Conservation (phyloP, 768 basidiomycete genomes). For the Pleurotus ostreatus region DNA sequence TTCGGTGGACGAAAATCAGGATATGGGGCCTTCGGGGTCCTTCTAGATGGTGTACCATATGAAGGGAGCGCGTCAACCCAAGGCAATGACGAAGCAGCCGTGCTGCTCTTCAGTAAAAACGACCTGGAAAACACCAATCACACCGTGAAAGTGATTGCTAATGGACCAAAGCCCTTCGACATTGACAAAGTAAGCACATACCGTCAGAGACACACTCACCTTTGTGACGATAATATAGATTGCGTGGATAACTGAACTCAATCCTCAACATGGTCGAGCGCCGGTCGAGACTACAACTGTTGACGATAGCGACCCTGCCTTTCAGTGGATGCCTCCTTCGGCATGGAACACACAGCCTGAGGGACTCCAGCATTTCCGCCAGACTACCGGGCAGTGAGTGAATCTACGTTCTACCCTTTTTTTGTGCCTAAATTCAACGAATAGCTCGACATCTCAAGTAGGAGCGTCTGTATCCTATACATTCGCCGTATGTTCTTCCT, state of each 20-base stretch:
- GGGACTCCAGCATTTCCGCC: slow-evolving; percentile 21
- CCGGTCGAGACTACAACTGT: slow-evolving; percentile 7
- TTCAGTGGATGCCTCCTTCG: slow-evolving; percentile 21
- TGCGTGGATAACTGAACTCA: slow-evolving; percentile 15
- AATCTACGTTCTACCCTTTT: background rate
- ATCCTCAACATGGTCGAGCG: background rate
- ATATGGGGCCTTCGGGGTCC: slow-evolving; percentile 30
- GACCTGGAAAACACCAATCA: slow-evolving; percentile 23
- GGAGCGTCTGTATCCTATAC: slow-evolving; percentile 14
- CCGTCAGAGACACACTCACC: background rate
- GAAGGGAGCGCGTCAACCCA: slow-evolving; percentile 16
- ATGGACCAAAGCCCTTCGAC: slow-evolving; percentile 20
- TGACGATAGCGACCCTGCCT: slow-evolving; percentile 23
- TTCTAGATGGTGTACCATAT: slow-evolving; percentile 21
- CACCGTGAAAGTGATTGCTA: slow-evolving; percentile 19
- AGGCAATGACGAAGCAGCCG: slow-evolving; percentile 18
- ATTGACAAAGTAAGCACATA: slow-evolving; percentile 29
- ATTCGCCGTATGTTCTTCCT: slow-evolving; percentile 13
- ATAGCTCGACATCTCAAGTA: slow-evolving; percentile 13
- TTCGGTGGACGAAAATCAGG: slow-evolving; percentile 31
- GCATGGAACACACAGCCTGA: slow-evolving; percentile 22
- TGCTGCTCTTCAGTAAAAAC: slow-evolving; percentile 24
- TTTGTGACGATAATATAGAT: slow-evolving; percentile 12
- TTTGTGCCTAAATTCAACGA: background rate
- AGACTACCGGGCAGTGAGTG: slow-evolving; percentile 27